Evolutionary conservation across 441 rosid genomes (phyloP).

Genomic region (Populus hybrid): DNA sequence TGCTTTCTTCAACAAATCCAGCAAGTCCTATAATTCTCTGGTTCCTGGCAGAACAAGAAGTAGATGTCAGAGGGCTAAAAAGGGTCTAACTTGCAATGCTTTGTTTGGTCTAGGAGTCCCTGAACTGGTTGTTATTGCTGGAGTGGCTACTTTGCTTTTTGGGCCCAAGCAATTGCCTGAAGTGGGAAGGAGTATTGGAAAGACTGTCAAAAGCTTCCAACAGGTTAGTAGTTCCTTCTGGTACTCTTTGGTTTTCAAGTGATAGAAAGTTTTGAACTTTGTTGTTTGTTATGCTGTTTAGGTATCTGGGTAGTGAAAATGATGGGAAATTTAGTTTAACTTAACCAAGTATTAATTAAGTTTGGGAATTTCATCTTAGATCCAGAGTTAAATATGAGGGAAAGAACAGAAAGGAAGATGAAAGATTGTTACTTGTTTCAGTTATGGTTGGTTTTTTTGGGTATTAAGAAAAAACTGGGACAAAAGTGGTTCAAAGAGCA

Average conservation of each 20-base stretch:
- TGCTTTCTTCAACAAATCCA: conserved; percentile 16
- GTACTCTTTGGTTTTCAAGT: conserved; percentile 12
- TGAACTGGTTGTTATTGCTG: too few species aligned
- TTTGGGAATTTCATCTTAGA: not conserved
- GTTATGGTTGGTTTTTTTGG: not conserved
- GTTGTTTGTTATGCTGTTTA: not conserved
- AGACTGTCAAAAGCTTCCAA: conserved; percentile 90
- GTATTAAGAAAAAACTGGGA: not conserved
- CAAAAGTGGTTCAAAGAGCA: not conserved
- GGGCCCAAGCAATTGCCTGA: conserved; percentile 98
- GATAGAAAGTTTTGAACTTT: conserved; percentile 15
- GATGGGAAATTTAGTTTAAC: not conserved
- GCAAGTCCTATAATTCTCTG: conserved; percentile 20
- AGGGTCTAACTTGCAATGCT: conserved; percentile 57
- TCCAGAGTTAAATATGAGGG: not conserved
- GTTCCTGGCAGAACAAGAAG: conserved; percentile 33
- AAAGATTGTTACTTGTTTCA: not conserved
- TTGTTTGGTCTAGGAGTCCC: too few species aligned
- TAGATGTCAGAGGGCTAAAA: conserved; percentile 33
- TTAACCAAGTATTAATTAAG: not conserved
- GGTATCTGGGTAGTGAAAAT: not conserved
- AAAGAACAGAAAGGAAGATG: not conserved
- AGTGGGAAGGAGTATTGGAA: conserved; percentile 91
- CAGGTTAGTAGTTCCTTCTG: conserved; percentile 50
- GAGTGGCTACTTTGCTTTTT: conserved; percentile 65